Percentiles rank a stretch among this genome's conserved stretches.
These are phyloP conservation scores for Cutaneotrichosporon arboriforme DNA, from an alignment of 1,284 basidiomycete species.

Conservation along the genomic window DNA sequence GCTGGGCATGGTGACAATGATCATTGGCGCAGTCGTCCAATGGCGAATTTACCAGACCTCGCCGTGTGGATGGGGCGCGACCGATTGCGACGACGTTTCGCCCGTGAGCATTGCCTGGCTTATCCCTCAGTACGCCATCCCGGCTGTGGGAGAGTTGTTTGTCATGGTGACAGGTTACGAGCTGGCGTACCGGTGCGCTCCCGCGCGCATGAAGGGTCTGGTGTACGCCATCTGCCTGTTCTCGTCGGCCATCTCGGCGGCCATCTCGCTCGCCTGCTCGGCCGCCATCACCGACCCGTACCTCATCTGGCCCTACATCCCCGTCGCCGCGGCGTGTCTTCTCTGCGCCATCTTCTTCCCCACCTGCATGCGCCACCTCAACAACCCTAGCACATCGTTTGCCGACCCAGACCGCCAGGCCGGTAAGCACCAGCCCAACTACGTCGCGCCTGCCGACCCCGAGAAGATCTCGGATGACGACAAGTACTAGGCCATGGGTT, in stretches of 20 bases:
- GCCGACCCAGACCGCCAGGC: slow-evolving; percentile 36
- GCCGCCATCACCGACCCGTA: slow-evolving; percentile 47
- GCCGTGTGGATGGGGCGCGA: slow-evolving; percentile 48
- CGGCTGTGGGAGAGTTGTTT: slow-evolving; percentile 52
- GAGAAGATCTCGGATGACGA: background rate
- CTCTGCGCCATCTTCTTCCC: slow-evolving; percentile 23
- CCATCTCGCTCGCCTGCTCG: slow-evolving; percentile 42
- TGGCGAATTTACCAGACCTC: slow-evolving; percentile 50
- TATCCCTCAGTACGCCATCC: slow-evolving; percentile 48
- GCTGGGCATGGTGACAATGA: slow-evolving; percentile 45
- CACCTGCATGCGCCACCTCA: slow-evolving; percentile 26
- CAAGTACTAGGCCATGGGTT: background rate
- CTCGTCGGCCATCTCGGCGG: slow-evolving; percentile 50
- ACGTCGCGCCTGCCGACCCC: background rate
- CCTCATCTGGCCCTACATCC: slow-evolving; percentile 50
- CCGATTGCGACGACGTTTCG: slow-evolving; percentile 32
- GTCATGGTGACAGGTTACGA: slow-evolving; percentile 53
- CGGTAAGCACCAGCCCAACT: slow-evolving; percentile 26
- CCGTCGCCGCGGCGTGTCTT: slow-evolving; percentile 41
- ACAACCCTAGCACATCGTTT: slow-evolving; percentile 35
- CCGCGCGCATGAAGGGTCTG: slow-evolving; percentile 48
- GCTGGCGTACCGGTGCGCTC: slow-evolving; percentile 50
- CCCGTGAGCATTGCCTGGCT: slow-evolving; percentile 40
- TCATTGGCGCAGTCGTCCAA: slow-evolving; percentile 50
- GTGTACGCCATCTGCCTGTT: slow-evolving; percentile 48